Evolutionary conservation across 495 filamentous ascomycete genomes (phyloP).

Genomic region (Pseudoneurospora amorphoporcata): DNA sequence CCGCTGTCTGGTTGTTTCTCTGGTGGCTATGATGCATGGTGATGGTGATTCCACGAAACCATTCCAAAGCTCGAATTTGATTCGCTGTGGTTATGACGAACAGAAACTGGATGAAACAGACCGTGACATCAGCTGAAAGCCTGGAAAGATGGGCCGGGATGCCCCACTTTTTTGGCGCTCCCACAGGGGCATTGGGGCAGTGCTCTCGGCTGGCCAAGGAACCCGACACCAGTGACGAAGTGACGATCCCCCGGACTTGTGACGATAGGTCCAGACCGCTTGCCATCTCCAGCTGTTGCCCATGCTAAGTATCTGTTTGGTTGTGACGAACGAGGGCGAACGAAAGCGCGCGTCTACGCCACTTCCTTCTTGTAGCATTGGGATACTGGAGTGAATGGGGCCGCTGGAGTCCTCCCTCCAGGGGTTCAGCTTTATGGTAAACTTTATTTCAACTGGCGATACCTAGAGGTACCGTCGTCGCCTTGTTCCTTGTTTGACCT

Average conservation of each 20-base stretch:
- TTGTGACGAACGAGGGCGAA: not conserved
- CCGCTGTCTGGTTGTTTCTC: not conserved
- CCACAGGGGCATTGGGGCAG: not conserved
- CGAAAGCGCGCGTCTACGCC: not conserved
- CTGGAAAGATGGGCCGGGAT: not conserved
- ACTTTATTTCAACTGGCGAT: not conserved
- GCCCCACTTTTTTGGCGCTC: not conserved
- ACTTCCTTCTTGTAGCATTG: not conserved
- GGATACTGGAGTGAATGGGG: not conserved
- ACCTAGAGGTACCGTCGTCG: not conserved
- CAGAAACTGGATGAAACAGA: not conserved
- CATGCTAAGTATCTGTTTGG: too few species aligned
- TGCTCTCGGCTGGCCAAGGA: not conserved
- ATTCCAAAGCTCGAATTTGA: not conserved
- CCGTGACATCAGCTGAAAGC: not conserved
- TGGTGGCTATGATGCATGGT: not conserved
- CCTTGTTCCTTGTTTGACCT: not conserved
- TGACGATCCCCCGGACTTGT: not conserved
- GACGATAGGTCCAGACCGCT: not conserved
- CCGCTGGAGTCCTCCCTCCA: not conserved
- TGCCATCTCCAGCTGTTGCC: not conserved
- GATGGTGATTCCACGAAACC: not conserved
- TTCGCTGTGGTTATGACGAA: not conserved
- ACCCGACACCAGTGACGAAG: not conserved
- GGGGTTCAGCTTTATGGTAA: not conserved